phyloP scores from a whole-genome alignment of 805 yeast species.

The Komagataella pastoris region DNA sequence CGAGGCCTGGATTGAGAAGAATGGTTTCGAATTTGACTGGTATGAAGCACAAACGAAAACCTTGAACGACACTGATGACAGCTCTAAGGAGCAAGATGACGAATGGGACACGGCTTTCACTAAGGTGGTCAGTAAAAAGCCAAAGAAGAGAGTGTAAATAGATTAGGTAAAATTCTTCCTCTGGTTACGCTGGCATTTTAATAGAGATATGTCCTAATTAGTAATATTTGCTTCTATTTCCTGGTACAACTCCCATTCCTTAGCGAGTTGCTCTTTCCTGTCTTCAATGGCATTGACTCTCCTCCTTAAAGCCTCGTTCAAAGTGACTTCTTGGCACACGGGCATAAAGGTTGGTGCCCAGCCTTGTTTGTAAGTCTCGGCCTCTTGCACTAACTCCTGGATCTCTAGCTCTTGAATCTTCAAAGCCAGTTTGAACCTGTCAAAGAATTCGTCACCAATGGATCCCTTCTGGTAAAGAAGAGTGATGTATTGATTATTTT shows the following conservation, averaged over 20 bases:
- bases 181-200: not conserved
- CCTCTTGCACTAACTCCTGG: slow-evolving; percentile 61
- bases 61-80: not conserved
- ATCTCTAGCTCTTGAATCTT: slow-evolving; percentile 76
- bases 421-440: slow-evolving; percentile 64
- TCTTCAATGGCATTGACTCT: slow-evolving; percentile 38
- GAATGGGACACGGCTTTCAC: slow-evolving; percentile 38
- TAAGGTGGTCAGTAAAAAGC: slow-evolving; percentile 51
- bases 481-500: slow-evolving; percentile 55
- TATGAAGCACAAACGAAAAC: slow-evolving; percentile 35
- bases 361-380: slow-evolving; percentile 58
- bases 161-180: not conserved
- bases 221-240: slow-evolving; percentile 1
- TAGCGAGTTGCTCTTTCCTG: slow-evolving; percentile 20
- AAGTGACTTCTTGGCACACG: slow-evolving; percentile 77
- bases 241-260: slow-evolving; percentile 15
- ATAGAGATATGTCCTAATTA: not conserved
- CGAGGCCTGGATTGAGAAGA: slow-evolving; percentile 37
- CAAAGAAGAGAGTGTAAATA: slow-evolving; percentile 21
- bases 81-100: slow-evolving; percentile 22
- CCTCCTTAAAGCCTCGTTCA: slow-evolving; percentile 83
- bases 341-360: slow-evolving; percentile 74
- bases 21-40: slow-evolving; percentile 47
- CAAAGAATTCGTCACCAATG: slow-evolving; percentile 81
- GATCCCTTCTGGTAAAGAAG: slow-evolving; percentile 76